Conservation (phyloP, 441 rosid genomes). For the Populus hybrid region DNA sequence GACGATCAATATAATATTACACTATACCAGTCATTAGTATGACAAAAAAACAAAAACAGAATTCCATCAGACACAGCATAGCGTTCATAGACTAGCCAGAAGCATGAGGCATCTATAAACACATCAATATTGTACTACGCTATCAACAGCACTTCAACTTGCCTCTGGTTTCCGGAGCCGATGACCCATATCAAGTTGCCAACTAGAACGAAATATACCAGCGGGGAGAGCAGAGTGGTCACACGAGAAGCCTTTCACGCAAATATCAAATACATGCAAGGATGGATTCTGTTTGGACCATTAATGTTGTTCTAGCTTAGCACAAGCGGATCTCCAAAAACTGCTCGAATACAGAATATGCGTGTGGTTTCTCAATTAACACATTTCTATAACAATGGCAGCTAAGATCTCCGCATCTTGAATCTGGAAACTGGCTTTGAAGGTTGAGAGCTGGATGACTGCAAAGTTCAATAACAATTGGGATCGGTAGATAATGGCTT, state of each 20-base stretch:
- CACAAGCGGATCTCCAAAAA: neutral
- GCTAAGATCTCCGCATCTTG: conserved; percentile 41
- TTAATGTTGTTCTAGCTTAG: neutral
- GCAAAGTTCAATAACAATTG: conserved; percentile 13
- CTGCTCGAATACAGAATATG: neutral
- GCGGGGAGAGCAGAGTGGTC: neutral
- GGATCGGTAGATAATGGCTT: neutral
- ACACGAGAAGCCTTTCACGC: neutral
- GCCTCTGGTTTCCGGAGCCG: neutral
- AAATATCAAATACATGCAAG: neutral
- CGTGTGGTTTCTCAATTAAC: neutral
- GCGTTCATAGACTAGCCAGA: too few relatives aligned
- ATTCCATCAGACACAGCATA: neutral
- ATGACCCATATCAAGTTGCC: neutral
- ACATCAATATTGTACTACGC: neutral
- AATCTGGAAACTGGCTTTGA: conserved; percentile 81
- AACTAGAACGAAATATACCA: neutral
- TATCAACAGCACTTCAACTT: neutral
- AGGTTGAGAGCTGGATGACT: conserved; percentile 48
- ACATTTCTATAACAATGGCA: neutral
- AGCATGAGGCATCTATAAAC: too few relatives aligned
- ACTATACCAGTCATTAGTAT: too few relatives aligned
- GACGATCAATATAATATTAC: neutral
- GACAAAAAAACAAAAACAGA: neutral
- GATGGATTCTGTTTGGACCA: neutral